phyloP scores from a whole-genome alignment of 352 stramenopile genomes.

The Peronosclerospora sorghi region DNA sequence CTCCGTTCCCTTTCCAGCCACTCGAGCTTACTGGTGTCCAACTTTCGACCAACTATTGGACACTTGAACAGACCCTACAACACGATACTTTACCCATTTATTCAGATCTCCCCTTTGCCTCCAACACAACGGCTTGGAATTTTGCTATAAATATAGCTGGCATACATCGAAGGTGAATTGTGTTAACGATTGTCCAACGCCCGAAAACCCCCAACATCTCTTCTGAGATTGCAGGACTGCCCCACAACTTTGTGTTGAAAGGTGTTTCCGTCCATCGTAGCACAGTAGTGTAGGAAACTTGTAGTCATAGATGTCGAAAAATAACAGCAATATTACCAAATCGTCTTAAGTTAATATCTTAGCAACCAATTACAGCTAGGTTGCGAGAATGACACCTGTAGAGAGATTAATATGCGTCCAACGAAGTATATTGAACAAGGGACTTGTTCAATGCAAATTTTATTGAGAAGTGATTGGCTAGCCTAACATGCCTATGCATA shows the following conservation, averaged over 20 bases:
- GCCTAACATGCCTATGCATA: too few relatives aligned
- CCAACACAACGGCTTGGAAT: neutral
- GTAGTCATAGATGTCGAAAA: too few relatives aligned
- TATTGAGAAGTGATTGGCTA: too few relatives aligned
- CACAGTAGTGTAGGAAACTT: too few relatives aligned
- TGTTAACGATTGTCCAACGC: neutral
- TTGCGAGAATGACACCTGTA: too few relatives aligned
- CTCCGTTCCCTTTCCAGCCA: neutral
- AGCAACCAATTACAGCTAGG: too few relatives aligned
- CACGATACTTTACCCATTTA: constrained; percentile 1
- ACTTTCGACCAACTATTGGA: neutral
- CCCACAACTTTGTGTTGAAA: neutral
- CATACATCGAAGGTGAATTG: neutral
- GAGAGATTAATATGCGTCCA: too few relatives aligned
- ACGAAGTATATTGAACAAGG: too few relatives aligned
- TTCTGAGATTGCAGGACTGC: constrained; percentile 2
- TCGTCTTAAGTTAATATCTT: too few relatives aligned
- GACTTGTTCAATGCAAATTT: too few relatives aligned
- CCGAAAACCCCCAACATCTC: neutral
- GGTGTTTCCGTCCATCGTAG: too few relatives aligned
- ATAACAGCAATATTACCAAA: too few relatives aligned
- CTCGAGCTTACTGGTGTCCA: neutral
- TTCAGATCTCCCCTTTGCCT: constrained; percentile 1
- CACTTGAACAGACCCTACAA: neutral
- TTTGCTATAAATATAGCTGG: constrained; percentile 5